Conservation (phyloP, 192 early-diverging fungal species). For the Spizellomyces punctatus region DNA sequence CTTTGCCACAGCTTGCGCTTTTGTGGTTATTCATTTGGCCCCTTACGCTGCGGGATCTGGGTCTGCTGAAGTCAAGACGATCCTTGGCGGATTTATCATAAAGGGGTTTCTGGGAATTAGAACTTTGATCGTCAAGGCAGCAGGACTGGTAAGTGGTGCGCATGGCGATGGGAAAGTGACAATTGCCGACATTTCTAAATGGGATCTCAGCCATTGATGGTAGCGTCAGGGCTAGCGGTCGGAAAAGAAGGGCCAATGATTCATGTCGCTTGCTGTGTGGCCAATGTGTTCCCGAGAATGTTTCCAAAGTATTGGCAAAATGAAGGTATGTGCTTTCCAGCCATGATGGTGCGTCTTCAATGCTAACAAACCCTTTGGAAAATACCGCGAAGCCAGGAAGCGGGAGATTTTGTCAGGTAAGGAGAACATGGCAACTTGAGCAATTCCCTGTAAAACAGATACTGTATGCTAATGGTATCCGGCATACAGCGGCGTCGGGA, state of each 20-base stretch:
- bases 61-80: slow-evolving; percentile 92
- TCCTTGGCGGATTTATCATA: slow-evolving; percentile 91
- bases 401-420: slow-evolving; percentile 85
- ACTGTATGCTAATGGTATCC: too few relatives aligned
- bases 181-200: not conserved
- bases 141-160: slow-evolving; percentile 66
- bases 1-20: slow-evolving; percentile 75
- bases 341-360: not conserved
- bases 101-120: slow-evolving; percentile 82
- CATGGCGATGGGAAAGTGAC: not conserved
- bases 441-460: too few relatives aligned
- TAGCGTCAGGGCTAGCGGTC: slow-evolving; percentile 86
- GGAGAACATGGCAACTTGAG: too few relatives aligned
- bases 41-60: slow-evolving; percentile 96
- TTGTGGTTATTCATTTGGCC: slow-evolving; percentile 73
- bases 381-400: slow-evolving; percentile 66
- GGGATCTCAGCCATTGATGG: slow-evolving; percentile 64
- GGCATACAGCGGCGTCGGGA: slow-evolving; percentile 71
- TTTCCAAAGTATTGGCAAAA: slow-evolving; percentile 92
- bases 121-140: slow-evolving; percentile 84
- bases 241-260: slow-evolving; percentile 98
- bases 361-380: not conserved
- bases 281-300: slow-evolving; percentile 81
- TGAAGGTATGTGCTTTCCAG: slow-evolving; percentile 55
- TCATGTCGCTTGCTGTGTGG: slow-evolving; percentile 87